Evolutionary conservation across 768 basidiomycete species (phyloP).

Genomic region (Lanmaoa rubissima): DNA sequence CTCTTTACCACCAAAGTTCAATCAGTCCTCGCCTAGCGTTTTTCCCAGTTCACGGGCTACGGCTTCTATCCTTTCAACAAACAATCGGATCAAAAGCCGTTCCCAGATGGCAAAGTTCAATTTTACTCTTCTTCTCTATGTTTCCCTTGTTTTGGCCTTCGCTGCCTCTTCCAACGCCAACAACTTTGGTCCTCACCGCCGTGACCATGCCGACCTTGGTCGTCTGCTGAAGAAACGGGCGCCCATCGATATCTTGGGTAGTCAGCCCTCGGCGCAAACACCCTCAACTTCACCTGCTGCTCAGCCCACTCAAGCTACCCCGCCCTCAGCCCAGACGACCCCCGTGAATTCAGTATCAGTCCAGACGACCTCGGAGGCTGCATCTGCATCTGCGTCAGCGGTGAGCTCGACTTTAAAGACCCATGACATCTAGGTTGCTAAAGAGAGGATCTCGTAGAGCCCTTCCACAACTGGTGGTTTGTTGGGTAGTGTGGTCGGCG

Average conservation of each 20-base stretch:
- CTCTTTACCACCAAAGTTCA: no score
- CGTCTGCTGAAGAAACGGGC: constrained; percentile 71
- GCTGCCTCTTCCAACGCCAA: constrained; percentile 46
- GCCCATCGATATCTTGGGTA: constrained; percentile 19
- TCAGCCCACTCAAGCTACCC: constrained; percentile 19
- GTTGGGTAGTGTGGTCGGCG: constrained; percentile 10
- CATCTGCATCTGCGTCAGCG: constrained; percentile 12
- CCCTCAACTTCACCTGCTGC: constrained; percentile 21
- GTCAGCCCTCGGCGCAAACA: constrained; percentile 1
- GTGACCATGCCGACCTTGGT: constrained; percentile 56
- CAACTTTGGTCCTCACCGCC: constrained; percentile 41
- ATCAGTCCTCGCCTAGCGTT: neutral
- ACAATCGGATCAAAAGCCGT: constrained; percentile 2
- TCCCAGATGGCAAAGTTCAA: constrained; percentile 51
- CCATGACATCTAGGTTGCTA: neutral
- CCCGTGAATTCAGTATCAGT: constrained; percentile 10
- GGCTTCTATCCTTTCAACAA: neutral
- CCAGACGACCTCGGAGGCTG: constrained; percentile 12
- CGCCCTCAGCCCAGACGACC: constrained; percentile 13
- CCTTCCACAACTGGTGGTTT: constrained; percentile 11
- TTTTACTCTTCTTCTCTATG: constrained; percentile 63
- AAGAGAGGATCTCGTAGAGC: constrained; percentile 10
- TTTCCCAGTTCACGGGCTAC: neutral
- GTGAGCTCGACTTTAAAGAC: constrained; percentile 15
- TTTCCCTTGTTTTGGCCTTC: constrained; percentile 54